phyloP scores from a whole-genome alignment of 805 yeast genomes.

The Candida sphagnicola region DNA sequence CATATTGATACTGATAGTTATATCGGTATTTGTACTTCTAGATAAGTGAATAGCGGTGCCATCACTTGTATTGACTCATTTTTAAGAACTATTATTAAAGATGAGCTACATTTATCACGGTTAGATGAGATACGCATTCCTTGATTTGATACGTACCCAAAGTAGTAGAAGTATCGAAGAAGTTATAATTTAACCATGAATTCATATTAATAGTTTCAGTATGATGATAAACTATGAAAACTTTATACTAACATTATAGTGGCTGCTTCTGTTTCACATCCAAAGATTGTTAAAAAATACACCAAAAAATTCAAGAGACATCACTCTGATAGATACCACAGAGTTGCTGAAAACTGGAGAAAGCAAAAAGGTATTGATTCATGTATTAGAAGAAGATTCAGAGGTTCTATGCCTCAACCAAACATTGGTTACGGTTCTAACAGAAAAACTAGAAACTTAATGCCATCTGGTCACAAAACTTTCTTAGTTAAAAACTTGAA shows the following conservation, averaged over 20 bases:
- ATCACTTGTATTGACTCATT: no score
- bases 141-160: no score
- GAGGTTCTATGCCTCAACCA: conserved; percentile 99
- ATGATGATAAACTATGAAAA: no score
- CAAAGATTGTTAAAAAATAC: conserved; percentile 99
- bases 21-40: no score
- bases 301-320: conserved; percentile 99
- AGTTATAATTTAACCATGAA: no score
- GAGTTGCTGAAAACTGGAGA: conserved; percentile 99
- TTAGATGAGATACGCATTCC: no score
- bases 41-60: no score
- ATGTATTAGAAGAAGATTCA: conserved; percentile 99
- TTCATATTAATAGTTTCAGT: no score
- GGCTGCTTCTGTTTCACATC: conserved; percentile 98
- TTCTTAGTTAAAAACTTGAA: conserved; percentile 87
- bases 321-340: conserved; percentile 99
- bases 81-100: no score
- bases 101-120: no score
- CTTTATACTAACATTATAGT: conserved; percentile 22
- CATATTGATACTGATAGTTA: no score
- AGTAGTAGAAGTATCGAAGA: no score
- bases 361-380: conserved; percentile 99
- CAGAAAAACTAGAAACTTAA: conserved; percentile 95
- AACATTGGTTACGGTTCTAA: conserved; percentile 99
- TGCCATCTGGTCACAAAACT: conserved; percentile 98